A percentile compares a stretch with the other conserved stretches of the same genome.
Conservation (phyloP, 2,329 filamentous ascomycete genomes). For the Sporothrix protearum region DNA sequence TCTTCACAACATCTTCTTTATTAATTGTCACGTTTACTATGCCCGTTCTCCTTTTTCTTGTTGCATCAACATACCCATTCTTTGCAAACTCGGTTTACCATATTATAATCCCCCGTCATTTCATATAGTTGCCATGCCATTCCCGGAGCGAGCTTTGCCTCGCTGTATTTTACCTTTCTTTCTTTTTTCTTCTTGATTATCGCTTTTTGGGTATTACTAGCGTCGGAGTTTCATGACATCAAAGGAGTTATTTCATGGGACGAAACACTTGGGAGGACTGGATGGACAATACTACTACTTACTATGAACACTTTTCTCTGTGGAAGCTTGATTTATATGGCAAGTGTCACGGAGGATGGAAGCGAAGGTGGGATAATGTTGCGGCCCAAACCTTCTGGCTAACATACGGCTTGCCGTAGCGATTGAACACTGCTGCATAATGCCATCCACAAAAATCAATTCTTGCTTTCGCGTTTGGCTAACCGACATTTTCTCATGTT, state of each 20-base stretch:
- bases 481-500: background rate
- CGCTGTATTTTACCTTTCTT: background rate
- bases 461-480: constrained; percentile 1
- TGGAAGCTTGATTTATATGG: background rate
- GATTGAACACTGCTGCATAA: background rate
- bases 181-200: constrained; percentile 4
- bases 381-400: background rate
- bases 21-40: background rate
- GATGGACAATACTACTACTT: background rate
- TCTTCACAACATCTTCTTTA: background rate
- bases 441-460: background rate
- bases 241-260: constrained; percentile 13
- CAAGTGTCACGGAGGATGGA: background rate
- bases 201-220: constrained; percentile 24
- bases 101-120: background rate
- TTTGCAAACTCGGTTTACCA: background rate
- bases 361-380: background rate
- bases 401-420: background rate
- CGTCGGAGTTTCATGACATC: constrained; percentile 29
- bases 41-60: background rate
- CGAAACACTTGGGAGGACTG: background rate
- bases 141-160: background rate
- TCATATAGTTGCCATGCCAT: constrained; percentile 1
- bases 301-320: background rate
- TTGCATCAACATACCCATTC: constrained; percentile 17